Conservation (phyloP, 805 yeast genomes). For the Saccharomyces mikatae region DNA sequence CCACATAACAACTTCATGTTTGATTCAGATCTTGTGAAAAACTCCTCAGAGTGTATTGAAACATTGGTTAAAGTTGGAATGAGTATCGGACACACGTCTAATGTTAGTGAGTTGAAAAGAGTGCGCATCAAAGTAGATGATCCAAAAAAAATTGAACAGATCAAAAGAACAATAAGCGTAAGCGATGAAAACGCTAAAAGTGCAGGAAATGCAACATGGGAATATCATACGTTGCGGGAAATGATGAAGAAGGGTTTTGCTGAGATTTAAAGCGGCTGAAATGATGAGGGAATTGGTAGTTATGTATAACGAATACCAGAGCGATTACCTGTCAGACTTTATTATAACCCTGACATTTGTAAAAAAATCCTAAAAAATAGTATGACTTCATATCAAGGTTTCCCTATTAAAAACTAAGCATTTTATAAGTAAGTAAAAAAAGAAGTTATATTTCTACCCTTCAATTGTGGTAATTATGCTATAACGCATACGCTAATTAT, state of each 20-base stretch:
- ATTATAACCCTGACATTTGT: background rate
- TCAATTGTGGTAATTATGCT: background rate
- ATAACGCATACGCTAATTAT: background rate
- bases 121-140: slow-evolving; percentile 31
- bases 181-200: slow-evolving; percentile 15
- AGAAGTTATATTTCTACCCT: background rate
- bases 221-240: slow-evolving; percentile 18
- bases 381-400: background rate
- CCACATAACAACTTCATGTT: slow-evolving; percentile 43
- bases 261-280: background rate
- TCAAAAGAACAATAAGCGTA: slow-evolving; percentile 25
- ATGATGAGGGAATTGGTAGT: background rate
- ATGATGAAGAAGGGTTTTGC: slow-evolving; percentile 5
- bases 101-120: slow-evolving; percentile 42
- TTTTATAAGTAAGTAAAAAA: background rate
- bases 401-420: background rate
- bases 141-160: slow-evolving; percentile 21
- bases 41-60: slow-evolving; percentile 64
- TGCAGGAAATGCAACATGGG: slow-evolving; percentile 23
- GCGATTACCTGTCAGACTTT: background rate
- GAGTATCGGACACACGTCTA: slow-evolving; percentile 73
- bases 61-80: slow-evolving; percentile 85
- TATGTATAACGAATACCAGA: slow-evolving; percentile 4
- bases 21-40: slow-evolving; percentile 65
- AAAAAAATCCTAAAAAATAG: background rate